phyloP scores from a whole-genome alignment of 129 eudicot genomes.

The Ambrosia trifida region DNA sequence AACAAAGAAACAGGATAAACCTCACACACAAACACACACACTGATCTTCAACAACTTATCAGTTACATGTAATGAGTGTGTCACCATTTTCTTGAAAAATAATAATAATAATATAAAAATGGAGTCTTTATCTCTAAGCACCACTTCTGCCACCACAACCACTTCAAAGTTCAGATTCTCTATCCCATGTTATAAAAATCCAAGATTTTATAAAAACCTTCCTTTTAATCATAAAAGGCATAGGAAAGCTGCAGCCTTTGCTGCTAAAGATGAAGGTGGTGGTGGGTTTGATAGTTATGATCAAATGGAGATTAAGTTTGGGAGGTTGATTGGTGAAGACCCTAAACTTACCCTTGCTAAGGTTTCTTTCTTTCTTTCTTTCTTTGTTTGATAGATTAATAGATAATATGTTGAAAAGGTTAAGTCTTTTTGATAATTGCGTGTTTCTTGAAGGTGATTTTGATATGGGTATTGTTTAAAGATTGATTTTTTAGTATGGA shows the following conservation, averaged over 20 bases:
- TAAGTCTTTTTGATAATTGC: constrained; percentile 11
- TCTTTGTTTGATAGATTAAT: not conserved
- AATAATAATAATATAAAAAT: not conserved
- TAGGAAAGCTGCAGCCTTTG: constrained; percentile 48
- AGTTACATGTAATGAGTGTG: constrained; percentile 17
- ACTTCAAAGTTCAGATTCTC: constrained; percentile 38
- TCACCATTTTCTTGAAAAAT: constrained; percentile 28
- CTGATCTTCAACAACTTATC: constrained; percentile 24
- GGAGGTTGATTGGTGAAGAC: constrained; percentile 78
- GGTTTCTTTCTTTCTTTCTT: constrained; percentile 41
- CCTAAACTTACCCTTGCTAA: constrained; percentile 84
- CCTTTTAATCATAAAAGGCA: constrained; percentile 39
- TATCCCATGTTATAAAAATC: constrained; percentile 43
- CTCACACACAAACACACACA: constrained; percentile 5
- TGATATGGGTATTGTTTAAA: constrained; percentile 5
- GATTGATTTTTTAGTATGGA: not conserved
- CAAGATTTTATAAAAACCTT: constrained; percentile 31
- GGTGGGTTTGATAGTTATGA: constrained; percentile 56
- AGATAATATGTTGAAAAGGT: constrained; percentile 6
- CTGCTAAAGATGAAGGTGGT: constrained; percentile 50
- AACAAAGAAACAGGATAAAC: constrained; percentile 31
- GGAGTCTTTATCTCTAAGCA: constrained; percentile 38
- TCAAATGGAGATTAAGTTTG: constrained; percentile 78
- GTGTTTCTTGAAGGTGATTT: constrained; percentile 10
- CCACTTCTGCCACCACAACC: constrained; percentile 35